These are phyloP conservation scores for Fusarium sp. DNA, from an alignment of 2,329 filamentous ascomycete genomes.

Conservation along the genomic window DNA sequence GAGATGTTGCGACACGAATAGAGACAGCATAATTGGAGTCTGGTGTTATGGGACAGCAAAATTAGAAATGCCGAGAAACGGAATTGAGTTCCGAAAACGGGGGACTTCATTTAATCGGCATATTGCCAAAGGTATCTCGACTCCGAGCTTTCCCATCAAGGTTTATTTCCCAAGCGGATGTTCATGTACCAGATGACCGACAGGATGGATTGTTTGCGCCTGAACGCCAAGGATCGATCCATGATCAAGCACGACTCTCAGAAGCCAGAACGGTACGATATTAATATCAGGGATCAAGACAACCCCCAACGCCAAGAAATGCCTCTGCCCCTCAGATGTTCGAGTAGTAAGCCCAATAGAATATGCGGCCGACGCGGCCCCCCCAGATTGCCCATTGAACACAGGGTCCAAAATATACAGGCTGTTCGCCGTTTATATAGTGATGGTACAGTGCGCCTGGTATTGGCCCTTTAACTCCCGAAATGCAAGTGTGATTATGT, in stretches of 20 bases:
- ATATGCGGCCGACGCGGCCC: slow-evolving; percentile 1
- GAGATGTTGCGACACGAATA: neutral
- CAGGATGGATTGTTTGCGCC: neutral
- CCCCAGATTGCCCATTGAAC: neutral
- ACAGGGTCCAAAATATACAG: slow-evolving; percentile 17
- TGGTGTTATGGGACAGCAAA: slow-evolving; percentile 1
- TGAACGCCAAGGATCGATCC: neutral
- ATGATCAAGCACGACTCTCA: neutral
- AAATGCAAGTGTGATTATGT: slow-evolving; percentile 37
- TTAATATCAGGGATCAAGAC: neutral
- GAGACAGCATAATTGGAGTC: slow-evolving; percentile 11
- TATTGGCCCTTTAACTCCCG: slow-evolving; percentile 36
- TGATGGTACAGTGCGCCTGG: slow-evolving; percentile 36
- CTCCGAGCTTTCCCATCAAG: neutral
- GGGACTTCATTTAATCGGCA: neutral
- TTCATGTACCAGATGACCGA: neutral
- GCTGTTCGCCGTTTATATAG: slow-evolving; percentile 25
- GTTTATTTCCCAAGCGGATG: neutral
- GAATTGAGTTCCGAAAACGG: neutral
- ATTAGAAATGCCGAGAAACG: neutral
- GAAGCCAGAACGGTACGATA: neutral
- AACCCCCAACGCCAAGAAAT: slow-evolving; percentile 20
- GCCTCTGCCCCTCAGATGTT: neutral
- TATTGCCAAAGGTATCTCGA: slow-evolving; percentile 8
- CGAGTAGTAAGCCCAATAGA: neutral